phyloP scores from a whole-genome alignment of 257 asterid species.

The Knoxia roxburghii region DNA sequence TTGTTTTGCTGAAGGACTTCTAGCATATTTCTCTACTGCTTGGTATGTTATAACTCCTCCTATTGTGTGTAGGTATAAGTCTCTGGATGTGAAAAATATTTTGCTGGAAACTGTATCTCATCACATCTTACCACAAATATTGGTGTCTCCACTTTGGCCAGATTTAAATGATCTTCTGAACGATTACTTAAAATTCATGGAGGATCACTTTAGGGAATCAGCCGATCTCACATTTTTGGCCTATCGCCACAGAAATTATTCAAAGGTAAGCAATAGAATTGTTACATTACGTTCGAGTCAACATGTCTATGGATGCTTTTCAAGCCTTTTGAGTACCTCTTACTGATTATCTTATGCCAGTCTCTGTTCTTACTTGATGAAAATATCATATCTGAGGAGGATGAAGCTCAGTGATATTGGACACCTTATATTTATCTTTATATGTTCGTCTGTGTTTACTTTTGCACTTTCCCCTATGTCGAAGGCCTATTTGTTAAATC shows the following conservation, averaged over 20 bases:
- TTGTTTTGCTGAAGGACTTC: background rate
- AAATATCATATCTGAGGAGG: background rate
- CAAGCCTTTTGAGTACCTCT: background rate
- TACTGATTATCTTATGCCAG: background rate
- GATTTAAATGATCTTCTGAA: conserved; percentile 54
- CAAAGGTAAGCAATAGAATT: conserved; percentile 52
- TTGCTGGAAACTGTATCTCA: conserved; percentile 83
- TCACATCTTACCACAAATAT: conserved; percentile 92
- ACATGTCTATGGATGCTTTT: background rate
- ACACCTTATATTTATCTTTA: background rate
- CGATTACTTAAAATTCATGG: conserved; percentile 84
- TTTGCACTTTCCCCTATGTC: background rate
- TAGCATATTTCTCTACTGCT: background rate
- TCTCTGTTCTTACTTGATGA: background rate
- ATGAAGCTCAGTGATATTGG: too few relatives aligned
- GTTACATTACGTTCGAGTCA: background rate
- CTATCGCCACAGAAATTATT: conserved; percentile 88
- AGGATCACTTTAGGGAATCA: conserved; percentile 86
- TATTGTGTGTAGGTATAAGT: conserved; percentile 62
- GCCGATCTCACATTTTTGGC: conserved; percentile 97
- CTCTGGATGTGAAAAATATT: conserved; percentile 94
- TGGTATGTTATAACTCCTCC: conserved; percentile 20
- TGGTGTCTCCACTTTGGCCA: conserved; percentile 82
- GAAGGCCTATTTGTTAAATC: background rate
- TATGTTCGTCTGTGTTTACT: background rate